Evolutionary conservation across 768 basidiomycete genomes (phyloP).

Genomic region (Tremella fuciformis): DNA sequence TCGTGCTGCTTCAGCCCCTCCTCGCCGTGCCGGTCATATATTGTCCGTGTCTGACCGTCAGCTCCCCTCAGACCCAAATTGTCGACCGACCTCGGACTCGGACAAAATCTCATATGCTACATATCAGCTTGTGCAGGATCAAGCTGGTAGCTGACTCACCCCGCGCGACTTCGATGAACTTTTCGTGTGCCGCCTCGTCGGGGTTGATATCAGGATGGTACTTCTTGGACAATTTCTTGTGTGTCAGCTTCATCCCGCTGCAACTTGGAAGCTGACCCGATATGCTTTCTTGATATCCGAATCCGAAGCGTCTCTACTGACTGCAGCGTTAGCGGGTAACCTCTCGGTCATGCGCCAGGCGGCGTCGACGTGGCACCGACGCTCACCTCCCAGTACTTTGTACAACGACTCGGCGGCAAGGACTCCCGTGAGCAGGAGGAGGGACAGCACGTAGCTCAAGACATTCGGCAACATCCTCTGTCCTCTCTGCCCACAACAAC

Average conservation of each 20-base stretch:
- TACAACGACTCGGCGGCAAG: slow-evolving; percentile 56
- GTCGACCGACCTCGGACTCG: slow-evolving; percentile 64
- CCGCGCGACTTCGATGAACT: slow-evolving; percentile 85
- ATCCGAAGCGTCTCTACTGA: slow-evolving; percentile 75
- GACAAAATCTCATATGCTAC: slow-evolving; percentile 91
- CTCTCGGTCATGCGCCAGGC: background rate
- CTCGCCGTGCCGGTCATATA: slow-evolving; percentile 90
- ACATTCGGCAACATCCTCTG: slow-evolving; percentile 31
- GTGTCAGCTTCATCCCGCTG: background rate
- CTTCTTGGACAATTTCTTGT: slow-evolving; percentile 68
- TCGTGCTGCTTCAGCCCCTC: slow-evolving; percentile 91
- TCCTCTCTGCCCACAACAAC: background rate
- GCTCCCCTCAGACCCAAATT: background rate
- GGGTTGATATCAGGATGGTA: slow-evolving; percentile 96
- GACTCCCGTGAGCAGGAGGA: slow-evolving; percentile 33
- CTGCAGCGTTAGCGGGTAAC: slow-evolving; percentile 41
- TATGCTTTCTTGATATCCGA: slow-evolving; percentile 89
- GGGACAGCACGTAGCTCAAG: slow-evolving; percentile 25
- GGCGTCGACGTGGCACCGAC: slow-evolving; percentile 18
- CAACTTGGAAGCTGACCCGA: slow-evolving; percentile 54
- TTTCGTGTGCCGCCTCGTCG: slow-evolving; percentile 69
- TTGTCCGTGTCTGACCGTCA: slow-evolving; percentile 72
- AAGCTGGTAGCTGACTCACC: slow-evolving; percentile 57
- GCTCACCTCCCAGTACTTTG: slow-evolving; percentile 69
- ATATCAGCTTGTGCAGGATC: slow-evolving; percentile 8